Base-by-base conservation (phyloP, 805 yeast genomes). In the Kodamaea kakaduensis region DNA sequence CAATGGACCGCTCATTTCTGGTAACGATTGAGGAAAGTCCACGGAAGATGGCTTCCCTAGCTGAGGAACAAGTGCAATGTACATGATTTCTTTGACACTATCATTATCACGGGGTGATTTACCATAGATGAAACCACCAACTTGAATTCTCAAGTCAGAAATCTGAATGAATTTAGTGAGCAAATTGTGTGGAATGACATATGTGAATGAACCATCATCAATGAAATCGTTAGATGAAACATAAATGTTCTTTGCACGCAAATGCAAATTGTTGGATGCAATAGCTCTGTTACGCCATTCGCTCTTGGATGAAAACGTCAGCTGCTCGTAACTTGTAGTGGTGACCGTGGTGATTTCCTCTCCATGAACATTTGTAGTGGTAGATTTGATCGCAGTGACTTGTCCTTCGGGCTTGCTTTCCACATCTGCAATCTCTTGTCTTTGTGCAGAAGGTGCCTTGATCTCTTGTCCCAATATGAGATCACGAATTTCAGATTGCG, bases 341-440 rank as follows among this genome's bases (percentile, higher is more conserved):
- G 97, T 88, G 19, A 90, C 96, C 0, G 96, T 90, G 26, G 84
- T 82, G 50, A 93, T 90, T 49, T 89, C 94, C 53, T 93, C 98
- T 21, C 99, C 99, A 51, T 89, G 97, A 2, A 85, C 95, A 52
- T 87, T 93, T 17, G 80, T 79, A 0, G 95, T 84, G 38, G 80
- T 82, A 0, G 95, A 79, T 48, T 86, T 88, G 47, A 81, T 71
- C 0, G 95, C 93, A 0, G 88, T 76, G 20, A 81, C 61, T 7
- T 64, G 67, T 21, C 64, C 70, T 25, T 56, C 57, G 0, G 64
- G 53, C 6, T 73, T 72, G 16, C 36, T 40, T 35, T 81, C 88
- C 33, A 86, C 69, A 39, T 83, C 89, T 0, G 89, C 81, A 56
- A 87, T 76, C 49, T 81, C 84, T 58, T 89, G 96, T 48, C 96